These are phyloP conservation scores for Acacia melanoxylon DNA, from an alignment of 306 rosid species.

Conservation along the genomic window DNA sequence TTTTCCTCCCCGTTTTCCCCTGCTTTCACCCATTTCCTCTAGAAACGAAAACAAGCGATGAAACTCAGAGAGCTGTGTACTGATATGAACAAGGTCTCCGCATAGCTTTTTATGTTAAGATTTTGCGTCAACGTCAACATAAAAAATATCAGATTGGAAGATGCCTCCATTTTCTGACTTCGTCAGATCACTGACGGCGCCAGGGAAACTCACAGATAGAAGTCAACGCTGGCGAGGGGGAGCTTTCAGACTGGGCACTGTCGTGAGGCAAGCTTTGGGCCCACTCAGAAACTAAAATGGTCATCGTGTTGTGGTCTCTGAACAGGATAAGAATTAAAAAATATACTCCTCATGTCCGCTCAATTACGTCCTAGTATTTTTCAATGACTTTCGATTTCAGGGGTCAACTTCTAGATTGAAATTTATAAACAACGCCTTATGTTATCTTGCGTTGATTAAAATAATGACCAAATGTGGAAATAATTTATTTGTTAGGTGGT, in stretches of 20 bases:
- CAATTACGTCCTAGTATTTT: not conserved
- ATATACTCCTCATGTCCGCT: not conserved
- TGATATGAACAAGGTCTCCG: not conserved
- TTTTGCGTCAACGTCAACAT: not conserved
- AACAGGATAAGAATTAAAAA: no score
- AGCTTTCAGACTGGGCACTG: no score
- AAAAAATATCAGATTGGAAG: not conserved
- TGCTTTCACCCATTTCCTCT: conserved; percentile 45
- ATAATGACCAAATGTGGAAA: not conserved
- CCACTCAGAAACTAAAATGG: no score
- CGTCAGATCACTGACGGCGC: not conserved
- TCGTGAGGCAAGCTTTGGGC: no score
- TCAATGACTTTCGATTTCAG: not conserved
- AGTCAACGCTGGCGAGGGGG: not conserved
- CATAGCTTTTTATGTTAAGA: not conserved
- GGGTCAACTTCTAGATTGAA: not conserved
- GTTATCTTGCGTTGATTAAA: not conserved
- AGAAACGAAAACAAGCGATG: not conserved
- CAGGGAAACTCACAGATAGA: not conserved
- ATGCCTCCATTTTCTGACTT: not conserved
- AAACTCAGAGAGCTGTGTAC: not conserved
- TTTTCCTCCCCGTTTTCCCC: conserved; percentile 58
- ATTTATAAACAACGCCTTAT: not conserved
- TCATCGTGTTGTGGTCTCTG: no score
- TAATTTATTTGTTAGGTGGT: no score